Evolutionary conservation across 495 filamentous ascomycete genomes (phyloP), one percentile per base, ranked within the genome.

Genomic region (Lentithecium fluviatile): DNA sequence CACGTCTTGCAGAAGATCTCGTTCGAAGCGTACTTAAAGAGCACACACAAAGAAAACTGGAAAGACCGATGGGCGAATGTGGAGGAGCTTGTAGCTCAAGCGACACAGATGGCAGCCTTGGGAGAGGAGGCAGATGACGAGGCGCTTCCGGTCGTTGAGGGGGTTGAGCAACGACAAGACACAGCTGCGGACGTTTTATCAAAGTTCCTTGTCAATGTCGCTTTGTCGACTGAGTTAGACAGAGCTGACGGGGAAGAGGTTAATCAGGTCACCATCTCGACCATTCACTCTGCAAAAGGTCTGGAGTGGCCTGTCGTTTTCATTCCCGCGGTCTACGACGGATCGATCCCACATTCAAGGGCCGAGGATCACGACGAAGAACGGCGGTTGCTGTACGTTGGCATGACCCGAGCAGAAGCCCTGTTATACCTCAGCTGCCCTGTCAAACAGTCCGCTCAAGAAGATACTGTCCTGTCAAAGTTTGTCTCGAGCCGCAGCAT

Each of bases 261-360:
- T 0, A 81, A 84, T 12, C 84, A 88, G 67, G 84, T 97, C 13
- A 97, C 91, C 1, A 89, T 99, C 15, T 96, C 90, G 12, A 99
- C 95, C 0, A 97, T 99, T 23, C 95, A 99, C 70, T 90, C 93
- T 0, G 91, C 95, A 0, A 99, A 99, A 71, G 93, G 95, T 3
- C 78, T 99, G 0, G 95, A 99, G 69, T 99, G 95, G 95, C 95
- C 95, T 1, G 83, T 97, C 10, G 90, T 99, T 0, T 99, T 99
- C 72, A 85, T 99, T 12, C 92, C 95, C 0, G 89, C 88, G 0
- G 85, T 88, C 24, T 97, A 96, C 70, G 83, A 94, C 32, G 93
- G 93, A 13, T 94, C 87, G 17, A 97, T 97, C 54, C 95, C 95
- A 1, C 95, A 99, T 74, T 88, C 86, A n/a, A 80, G 94, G 61